A percentile compares a stretch with the other conserved stretches of the same genome.
phyloP scores from a whole-genome alignment of 345 rosid species.

The Linum trigynum region DNA sequence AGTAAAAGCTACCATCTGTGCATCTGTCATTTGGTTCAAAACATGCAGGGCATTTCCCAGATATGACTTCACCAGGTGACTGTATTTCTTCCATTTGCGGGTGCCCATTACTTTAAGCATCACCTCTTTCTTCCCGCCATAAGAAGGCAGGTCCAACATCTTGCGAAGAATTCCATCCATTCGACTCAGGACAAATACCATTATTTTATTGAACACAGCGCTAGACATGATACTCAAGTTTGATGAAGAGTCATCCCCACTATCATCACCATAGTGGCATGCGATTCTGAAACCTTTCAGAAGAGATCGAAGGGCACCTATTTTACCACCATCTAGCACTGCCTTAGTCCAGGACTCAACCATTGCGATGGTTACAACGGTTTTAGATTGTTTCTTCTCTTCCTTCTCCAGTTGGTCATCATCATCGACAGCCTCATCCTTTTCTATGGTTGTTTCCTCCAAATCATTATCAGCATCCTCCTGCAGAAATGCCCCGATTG shows the following conservation, averaged over 20 bases:
- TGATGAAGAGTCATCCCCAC: conserved; percentile 43
- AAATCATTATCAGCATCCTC: conserved; percentile 46
- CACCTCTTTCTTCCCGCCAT: conserved; percentile 81
- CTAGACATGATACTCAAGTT: conserved; percentile 72
- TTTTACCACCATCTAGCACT: conserved; percentile 43
- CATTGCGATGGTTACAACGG: conserved; percentile 54
- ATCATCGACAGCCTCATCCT: conserved; percentile 26
- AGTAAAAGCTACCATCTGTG: conserved; percentile 78
- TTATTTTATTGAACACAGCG: conserved; percentile 70
- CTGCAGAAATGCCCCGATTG: conserved; percentile 19
- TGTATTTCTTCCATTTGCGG: conserved; percentile 76
- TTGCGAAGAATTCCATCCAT: conserved; percentile 83
- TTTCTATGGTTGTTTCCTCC: conserved; percentile 33
- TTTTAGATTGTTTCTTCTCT: conserved; percentile 34
- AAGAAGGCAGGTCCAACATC: conserved; percentile 54
- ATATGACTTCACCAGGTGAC: conserved; percentile 81
- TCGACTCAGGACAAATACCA: conserved; percentile 64
- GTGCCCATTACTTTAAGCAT: conserved; percentile 44
- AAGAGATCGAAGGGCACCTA: conserved; percentile 64
- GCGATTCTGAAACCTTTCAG: conserved; percentile 88
- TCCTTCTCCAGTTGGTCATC: conserved; percentile 23
- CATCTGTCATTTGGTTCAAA: conserved; percentile 90
- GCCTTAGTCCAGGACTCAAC: conserved; percentile 70
- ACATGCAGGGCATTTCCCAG: conserved; percentile 87
- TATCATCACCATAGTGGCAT: conserved; percentile 92